Evolutionary conservation across 768 basidiomycete genomes (phyloP).

Genomic region (Megacollybia marginata): DNA sequence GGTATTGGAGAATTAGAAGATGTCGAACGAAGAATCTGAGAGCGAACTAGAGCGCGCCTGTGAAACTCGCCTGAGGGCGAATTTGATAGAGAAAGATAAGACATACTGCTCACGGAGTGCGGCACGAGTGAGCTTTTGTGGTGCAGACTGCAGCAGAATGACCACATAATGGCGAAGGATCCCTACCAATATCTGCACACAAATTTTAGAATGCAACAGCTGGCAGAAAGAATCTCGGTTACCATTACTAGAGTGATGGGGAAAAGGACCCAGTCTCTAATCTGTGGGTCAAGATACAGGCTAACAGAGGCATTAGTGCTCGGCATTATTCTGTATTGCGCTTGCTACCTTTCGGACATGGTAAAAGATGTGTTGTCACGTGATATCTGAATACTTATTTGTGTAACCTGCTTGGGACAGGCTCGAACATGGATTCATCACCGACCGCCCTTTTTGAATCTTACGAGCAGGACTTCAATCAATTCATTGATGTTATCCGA

Average conservation of each 20-base stretch:
- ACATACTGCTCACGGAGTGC: conserved; percentile 91
- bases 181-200: conserved; percentile 78
- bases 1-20: conserved; percentile 79
- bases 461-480: conserved; percentile 89
- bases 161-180: conserved; percentile 91
- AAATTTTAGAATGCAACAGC: neutral
- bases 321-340: conserved; percentile 5
- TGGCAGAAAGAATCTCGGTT: conserved; percentile 1
- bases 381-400: neutral
- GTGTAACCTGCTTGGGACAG: neutral
- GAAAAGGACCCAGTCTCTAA: conserved; percentile 90
- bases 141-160: conserved; percentile 71
- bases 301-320: neutral
- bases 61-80: conserved; percentile 1
- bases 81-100: conserved; percentile 1
- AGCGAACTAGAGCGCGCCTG: conserved; percentile 73
- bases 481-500: conserved; percentile 68
- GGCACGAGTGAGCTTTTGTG: conserved; percentile 70
- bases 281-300: conserved; percentile 87
- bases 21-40: conserved; percentile 79
- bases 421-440: conserved; percentile 62
- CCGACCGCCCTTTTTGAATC: conserved; percentile 83
- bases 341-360: conserved; percentile 43
- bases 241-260: conserved; percentile 98
- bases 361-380: conserved; percentile 6